Evolutionary conservation across 371 early-diverging fungal species (phyloP).

Genomic region (Syncephalastrum racemosum): DNA sequence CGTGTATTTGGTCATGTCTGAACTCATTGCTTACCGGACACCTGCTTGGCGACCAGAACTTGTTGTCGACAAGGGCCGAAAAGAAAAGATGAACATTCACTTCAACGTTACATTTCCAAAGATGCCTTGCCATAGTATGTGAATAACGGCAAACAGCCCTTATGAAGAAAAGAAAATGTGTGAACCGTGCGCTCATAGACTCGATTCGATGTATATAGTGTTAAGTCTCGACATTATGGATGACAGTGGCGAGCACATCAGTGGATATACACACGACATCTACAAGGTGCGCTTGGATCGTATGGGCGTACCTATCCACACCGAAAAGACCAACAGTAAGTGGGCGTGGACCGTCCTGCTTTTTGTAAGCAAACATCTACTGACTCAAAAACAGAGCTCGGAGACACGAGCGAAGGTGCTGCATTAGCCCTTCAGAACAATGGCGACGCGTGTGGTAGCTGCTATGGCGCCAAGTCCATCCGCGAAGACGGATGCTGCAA

Average conservation of each 20-base stretch:
- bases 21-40: slow-evolving; percentile 78
- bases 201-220: slow-evolving; percentile 40
- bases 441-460: slow-evolving; percentile 82
- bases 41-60: slow-evolving; percentile 72
- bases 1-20: slow-evolving; percentile 71
- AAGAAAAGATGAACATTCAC: slow-evolving; percentile 87
- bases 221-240: slow-evolving; percentile 95
- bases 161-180: background rate
- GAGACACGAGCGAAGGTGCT: slow-evolving; percentile 43
- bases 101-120: slow-evolving; percentile 90
- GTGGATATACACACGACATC: slow-evolving; percentile 77
- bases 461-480: slow-evolving; percentile 78
- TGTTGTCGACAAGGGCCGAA: slow-evolving; percentile 82
- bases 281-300: slow-evolving; percentile 76
- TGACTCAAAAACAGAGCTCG: slow-evolving; percentile 30
- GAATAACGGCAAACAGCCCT: background rate
- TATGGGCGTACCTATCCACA: slow-evolving; percentile 65
- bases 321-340: slow-evolving; percentile 54
- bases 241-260: slow-evolving; percentile 86
- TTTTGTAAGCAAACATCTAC: too few relatives aligned
- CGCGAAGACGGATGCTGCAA: slow-evolving; percentile 87
- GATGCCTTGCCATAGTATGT: slow-evolving; percentile 87
- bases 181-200: background rate
- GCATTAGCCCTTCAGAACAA: slow-evolving; percentile 34
- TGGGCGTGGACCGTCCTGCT: too few relatives aligned